These are phyloP conservation scores for Musa schizocarpa DNA, from an alignment of 176 grass and related monocot genomes.

Conservation along the genomic window DNA sequence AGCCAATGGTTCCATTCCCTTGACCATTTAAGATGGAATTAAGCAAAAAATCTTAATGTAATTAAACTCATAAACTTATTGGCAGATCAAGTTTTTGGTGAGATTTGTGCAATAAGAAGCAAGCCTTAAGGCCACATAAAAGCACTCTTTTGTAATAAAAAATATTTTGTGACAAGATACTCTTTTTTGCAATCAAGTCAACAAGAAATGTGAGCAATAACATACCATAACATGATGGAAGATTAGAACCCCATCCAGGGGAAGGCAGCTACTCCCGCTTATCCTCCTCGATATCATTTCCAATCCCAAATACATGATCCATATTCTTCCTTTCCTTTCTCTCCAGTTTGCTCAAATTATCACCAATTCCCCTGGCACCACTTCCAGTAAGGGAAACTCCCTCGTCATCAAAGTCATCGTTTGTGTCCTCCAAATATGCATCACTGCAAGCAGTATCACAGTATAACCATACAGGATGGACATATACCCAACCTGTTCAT, in stretches of 20 bases:
- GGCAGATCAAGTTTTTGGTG: too few species aligned
- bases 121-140: too few species aligned
- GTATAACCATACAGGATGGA: neutral
- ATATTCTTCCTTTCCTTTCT: slow-evolving; percentile 39
- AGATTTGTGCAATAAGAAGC: too few species aligned
- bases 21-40: too few species aligned
- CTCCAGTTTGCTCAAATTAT: slow-evolving; percentile 69
- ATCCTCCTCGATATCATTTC: slow-evolving; percentile 55
- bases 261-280: slow-evolving; percentile 52
- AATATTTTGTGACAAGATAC: too few species aligned
- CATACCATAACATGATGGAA: slow-evolving; percentile 13
- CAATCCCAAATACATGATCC: slow-evolving; percentile 54
- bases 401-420: slow-evolving; percentile 86
- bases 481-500: neutral
- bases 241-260: slow-evolving; percentile 24
- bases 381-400: slow-evolving; percentile 67
- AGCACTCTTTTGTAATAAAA: too few species aligned
- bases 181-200: too few species aligned
- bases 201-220: neutral
- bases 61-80: too few species aligned
- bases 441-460: slow-evolving; percentile 41
- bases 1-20: too few species aligned
- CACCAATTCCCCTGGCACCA: slow-evolving; percentile 74
- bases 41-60: too few species aligned
- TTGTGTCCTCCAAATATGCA: slow-evolving; percentile 77